Conservation (phyloP, 163 green algal genomes). For the Chlamydomonas reinhardtii region DNA sequence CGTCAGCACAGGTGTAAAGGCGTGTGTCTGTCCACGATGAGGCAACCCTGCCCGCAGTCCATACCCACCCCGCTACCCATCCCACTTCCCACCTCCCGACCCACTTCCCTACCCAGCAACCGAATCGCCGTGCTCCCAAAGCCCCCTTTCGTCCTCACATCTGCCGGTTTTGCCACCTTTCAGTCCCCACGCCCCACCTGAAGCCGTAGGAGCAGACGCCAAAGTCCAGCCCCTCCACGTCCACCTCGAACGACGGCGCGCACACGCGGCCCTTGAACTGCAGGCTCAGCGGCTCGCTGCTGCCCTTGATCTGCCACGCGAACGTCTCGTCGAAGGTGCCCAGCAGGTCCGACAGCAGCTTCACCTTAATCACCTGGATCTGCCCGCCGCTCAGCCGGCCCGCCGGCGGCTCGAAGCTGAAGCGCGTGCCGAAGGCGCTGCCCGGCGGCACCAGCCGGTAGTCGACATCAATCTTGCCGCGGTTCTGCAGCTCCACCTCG, state of each 20-base stretch:
- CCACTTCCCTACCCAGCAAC: too few relatives aligned
- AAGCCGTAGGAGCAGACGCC: conserved; percentile 82
- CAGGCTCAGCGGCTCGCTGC: conserved; percentile 67
- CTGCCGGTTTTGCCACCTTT: too few relatives aligned
- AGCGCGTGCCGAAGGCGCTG: conserved; percentile 70
- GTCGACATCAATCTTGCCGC: conserved; percentile 79
- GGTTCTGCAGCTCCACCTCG: conserved; percentile 86
- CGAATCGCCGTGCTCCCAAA: too few relatives aligned
- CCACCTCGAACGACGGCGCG: conserved; percentile 77
- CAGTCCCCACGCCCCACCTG: too few relatives aligned
- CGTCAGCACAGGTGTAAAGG: too few relatives aligned
- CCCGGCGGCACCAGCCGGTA: conserved; percentile 62
- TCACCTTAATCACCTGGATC: conserved; percentile 70
- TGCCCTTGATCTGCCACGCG: conserved; percentile 68
- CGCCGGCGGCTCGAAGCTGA: conserved; percentile 74
- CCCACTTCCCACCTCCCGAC: too few relatives aligned
- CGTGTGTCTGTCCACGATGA: too few relatives aligned
- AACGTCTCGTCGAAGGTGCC: conserved; percentile 80
- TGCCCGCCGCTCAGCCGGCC: conserved; percentile 66
- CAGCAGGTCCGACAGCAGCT: conserved; percentile 76
- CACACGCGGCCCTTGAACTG: conserved; percentile 80
- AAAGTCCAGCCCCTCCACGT: conserved; percentile 76
- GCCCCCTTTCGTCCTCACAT: too few relatives aligned
- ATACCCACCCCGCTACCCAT: too few relatives aligned
- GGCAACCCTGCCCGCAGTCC: too few relatives aligned